phyloP scores from a whole-genome alignment of 495 filamentous ascomycete species.

The Pyrenula massariospora region DNA sequence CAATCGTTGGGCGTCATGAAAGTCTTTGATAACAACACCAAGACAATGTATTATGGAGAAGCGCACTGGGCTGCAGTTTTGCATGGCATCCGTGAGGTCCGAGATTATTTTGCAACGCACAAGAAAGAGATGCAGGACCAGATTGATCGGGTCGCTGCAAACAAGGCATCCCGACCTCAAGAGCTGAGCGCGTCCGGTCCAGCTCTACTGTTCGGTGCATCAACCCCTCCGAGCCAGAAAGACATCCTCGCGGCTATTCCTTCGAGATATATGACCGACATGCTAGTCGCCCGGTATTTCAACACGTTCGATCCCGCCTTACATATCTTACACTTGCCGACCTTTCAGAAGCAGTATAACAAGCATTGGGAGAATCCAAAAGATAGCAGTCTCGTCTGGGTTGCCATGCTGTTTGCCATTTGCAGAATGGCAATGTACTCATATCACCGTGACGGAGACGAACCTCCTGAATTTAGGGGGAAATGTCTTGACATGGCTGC shows the following conservation, averaged over 20 bases:
- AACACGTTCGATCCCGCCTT: constrained; percentile 52
- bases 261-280: constrained; percentile 66
- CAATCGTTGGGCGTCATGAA: constrained; percentile 82
- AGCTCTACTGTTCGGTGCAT: constrained; percentile 62
- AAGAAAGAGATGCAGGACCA: constrained; percentile 60
- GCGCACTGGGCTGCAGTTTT: constrained; percentile 86
- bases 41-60: constrained; percentile 76
- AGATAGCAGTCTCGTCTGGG: constrained; percentile 74
- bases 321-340: constrained; percentile 77
- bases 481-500: constrained; percentile 66
- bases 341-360: constrained; percentile 79
- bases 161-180: constrained; percentile 53
- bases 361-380: constrained; percentile 78
- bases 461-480: constrained; percentile 68
- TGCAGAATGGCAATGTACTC: constrained; percentile 85
- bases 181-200: constrained; percentile 35
- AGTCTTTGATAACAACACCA: constrained; percentile 66
- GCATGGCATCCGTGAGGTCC: constrained; percentile 85
- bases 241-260: constrained; percentile 76
- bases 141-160: constrained; percentile 28
- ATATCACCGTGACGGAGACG: constrained; percentile 80
- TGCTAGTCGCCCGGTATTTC: constrained; percentile 64
- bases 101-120: constrained; percentile 69
- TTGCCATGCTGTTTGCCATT: constrained; percentile 79
- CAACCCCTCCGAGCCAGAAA: constrained; percentile 50